These are phyloP conservation scores for Rhododendron simsii DNA, from an alignment of 148 eudicot species.

Conservation along the genomic window DNA sequence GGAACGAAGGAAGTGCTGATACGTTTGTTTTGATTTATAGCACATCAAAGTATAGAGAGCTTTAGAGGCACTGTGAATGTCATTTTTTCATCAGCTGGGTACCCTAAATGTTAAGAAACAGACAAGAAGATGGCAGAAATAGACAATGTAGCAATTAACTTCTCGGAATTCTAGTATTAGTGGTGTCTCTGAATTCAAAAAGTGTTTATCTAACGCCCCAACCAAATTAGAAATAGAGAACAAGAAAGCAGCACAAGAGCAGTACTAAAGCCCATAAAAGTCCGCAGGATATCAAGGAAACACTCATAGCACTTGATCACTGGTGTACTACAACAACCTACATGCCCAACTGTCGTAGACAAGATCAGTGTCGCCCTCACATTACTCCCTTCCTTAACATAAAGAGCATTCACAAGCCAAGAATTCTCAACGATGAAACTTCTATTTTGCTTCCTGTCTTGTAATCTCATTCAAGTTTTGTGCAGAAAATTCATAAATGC, in stretches of 20 bases:
- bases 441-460: background rate
- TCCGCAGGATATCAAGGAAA: background rate
- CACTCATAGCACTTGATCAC: background rate
- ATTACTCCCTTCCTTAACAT: background rate
- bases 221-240: no score
- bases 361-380: background rate
- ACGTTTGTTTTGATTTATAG: background rate
- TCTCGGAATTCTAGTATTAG: background rate
- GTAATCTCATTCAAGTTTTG: background rate
- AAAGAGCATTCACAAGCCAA: background rate
- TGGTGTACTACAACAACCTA: background rate
- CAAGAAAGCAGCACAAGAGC: background rate
- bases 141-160: background rate
- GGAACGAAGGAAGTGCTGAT: background rate
- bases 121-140: background rate
- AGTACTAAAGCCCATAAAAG: background rate
- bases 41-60: background rate
- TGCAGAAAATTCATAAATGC: background rate
- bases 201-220: background rate
- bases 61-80: background rate
- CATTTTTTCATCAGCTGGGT: background rate
- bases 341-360: background rate
- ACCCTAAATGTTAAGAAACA: background rate
- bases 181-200: background rate
- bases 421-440: background rate